Evolutionary conservation across 306 rosid species (phyloP).

Genomic region (Vicia faba): DNA sequence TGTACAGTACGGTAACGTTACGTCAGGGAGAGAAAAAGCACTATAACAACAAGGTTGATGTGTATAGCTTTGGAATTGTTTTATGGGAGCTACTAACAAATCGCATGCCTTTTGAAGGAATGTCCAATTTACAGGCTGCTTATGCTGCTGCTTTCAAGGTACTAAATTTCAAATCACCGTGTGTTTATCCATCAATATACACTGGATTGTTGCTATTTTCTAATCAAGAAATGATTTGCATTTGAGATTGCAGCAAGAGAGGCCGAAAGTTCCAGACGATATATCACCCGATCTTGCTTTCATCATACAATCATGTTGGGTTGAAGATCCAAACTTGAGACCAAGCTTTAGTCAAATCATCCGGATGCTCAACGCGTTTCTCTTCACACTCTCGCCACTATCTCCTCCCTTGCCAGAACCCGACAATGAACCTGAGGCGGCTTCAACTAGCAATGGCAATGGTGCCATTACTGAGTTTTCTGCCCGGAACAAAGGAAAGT

Average conservation of each 20-base stretch:
- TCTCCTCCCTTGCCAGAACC: constrained; percentile 53
- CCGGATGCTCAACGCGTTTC: constrained; percentile 77
- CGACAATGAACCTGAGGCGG: constrained; percentile 51
- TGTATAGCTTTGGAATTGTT: constrained; percentile 97
- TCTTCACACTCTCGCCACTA: constrained; percentile 66
- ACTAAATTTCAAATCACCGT: constrained; percentile 14
- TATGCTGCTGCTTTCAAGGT: constrained; percentile 99
- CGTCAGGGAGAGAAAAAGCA: constrained; percentile 99
- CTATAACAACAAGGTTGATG: constrained; percentile 96
- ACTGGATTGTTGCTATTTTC: constrained; percentile 35
- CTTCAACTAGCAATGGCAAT: constrained; percentile 49
- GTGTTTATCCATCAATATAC: constrained; percentile 25
- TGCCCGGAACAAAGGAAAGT: constrained; percentile 72
- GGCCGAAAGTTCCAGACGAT: constrained; percentile 80
- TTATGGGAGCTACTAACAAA: constrained; percentile 95
- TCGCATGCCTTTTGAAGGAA: constrained; percentile 99
- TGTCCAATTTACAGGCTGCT: constrained; percentile 99
- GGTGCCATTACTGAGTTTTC: constrained; percentile 65
- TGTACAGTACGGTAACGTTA: constrained; percentile 95
- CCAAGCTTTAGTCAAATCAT: constrained; percentile 85
- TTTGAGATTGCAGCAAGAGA: constrained; percentile 81
- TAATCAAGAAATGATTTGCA: constrained; percentile 30
- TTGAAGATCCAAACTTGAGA: constrained; percentile 85
- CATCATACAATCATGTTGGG: constrained; percentile 92
- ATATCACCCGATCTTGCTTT: constrained; percentile 76